Conservation (phyloP, 371 early-diverging fungal species). For the Rhizopus sp. region DNA sequence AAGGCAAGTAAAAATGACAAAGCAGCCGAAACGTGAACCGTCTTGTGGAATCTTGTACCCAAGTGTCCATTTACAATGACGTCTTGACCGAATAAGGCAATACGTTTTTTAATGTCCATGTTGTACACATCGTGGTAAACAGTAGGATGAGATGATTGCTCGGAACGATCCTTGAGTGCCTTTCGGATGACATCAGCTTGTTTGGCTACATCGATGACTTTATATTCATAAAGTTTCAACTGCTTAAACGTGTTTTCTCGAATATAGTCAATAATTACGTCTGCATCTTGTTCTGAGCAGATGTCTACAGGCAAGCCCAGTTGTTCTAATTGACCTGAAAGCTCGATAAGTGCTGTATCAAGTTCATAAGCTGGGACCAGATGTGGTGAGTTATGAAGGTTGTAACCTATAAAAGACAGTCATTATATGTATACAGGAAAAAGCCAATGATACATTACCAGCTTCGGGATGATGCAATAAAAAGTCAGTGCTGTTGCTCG, state of each 20-base stretch:
- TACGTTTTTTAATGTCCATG: constrained; percentile 46
- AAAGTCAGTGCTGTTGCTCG: constrained; percentile 88
- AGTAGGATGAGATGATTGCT: constrained; percentile 22
- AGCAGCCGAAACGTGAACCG: constrained; percentile 44
- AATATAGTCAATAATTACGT: constrained; percentile 63
- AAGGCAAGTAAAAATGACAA: constrained; percentile 50
- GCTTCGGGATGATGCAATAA: constrained; percentile 94
- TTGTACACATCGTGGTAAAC: constrained; percentile 25
- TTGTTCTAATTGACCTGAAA: constrained; percentile 63
- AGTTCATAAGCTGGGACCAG: constrained; percentile 90
- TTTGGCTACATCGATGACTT: constrained; percentile 66
- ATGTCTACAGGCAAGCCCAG: constrained; percentile 55
- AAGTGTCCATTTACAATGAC: constrained; percentile 39
- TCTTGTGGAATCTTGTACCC: constrained; percentile 55
- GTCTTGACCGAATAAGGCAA: constrained; percentile 33
- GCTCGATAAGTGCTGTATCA: constrained; percentile 79
- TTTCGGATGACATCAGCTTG: constrained; percentile 44
- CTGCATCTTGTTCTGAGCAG: constrained; percentile 66
- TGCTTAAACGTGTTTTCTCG: constrained; percentile 60
- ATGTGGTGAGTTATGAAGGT: constrained; percentile 93
- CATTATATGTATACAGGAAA: not conserved
- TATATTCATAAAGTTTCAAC: constrained; percentile 89
- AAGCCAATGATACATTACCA: constrained; percentile 44
- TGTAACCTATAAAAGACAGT: constrained; percentile 71
- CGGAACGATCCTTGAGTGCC: constrained; percentile 25